These are phyloP conservation scores for Pseudogymnoascus sp. DNA, from an alignment of 2,329 filamentous ascomycete species.

Conservation along the genomic window DNA sequence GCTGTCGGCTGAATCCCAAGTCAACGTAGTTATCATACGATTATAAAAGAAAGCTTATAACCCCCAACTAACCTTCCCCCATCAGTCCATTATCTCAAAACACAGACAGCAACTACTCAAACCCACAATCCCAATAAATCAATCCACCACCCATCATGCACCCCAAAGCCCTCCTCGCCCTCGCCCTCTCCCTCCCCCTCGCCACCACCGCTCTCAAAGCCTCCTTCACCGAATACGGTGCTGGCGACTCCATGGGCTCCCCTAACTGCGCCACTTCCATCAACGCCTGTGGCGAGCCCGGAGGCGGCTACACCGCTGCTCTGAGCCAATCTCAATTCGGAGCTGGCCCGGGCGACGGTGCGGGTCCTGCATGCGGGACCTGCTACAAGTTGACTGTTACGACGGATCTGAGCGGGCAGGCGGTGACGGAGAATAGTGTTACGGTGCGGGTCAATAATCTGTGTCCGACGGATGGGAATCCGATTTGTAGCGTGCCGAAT, in stretches of 20 bases:
- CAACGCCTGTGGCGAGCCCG: constrained; percentile 19
- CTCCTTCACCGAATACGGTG: constrained; percentile 13
- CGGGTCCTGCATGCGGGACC: constrained; percentile 11
- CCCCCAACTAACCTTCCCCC: not conserved
- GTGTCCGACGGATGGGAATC: not conserved
- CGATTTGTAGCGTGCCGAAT: not conserved
- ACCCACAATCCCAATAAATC: not conserved
- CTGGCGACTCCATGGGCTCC: not conserved
- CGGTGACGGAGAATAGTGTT: not conserved
- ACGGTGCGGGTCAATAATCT: not conserved
- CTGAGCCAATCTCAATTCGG: constrained; percentile 17
- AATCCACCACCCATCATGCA: not conserved
- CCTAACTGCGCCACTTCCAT: constrained; percentile 14
- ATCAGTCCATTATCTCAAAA: not conserved
- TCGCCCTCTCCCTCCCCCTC: constrained; percentile 1
- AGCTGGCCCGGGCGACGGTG: not conserved
- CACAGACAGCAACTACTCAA: not conserved
- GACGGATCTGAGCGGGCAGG: constrained; percentile 12
- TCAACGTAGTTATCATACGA: not conserved
- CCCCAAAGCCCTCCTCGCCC: not conserved
- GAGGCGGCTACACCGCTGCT: constrained; percentile 7
- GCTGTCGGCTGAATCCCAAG: constrained; percentile 1
- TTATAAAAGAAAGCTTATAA: not conserved
- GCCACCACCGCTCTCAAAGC: constrained; percentile 5
- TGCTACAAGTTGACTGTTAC: constrained; percentile 16